phyloP scores from a whole-genome alignment of 306 rosid species.

The Fragaria iinumae region DNA sequence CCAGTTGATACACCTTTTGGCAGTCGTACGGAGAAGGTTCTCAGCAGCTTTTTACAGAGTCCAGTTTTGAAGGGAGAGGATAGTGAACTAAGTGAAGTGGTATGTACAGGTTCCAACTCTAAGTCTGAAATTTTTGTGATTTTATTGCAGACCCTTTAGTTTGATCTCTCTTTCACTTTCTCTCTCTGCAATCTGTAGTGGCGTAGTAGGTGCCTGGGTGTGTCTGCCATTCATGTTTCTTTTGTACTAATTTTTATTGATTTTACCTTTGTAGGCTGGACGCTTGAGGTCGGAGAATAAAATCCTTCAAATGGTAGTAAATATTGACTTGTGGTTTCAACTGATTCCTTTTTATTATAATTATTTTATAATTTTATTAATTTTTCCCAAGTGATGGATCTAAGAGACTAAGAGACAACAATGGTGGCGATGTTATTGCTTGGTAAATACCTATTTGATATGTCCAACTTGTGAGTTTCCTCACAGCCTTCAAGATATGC shows the following conservation, averaged over 20 bases:
- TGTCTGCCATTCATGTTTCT: conserved; percentile 5
- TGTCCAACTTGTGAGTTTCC: background rate
- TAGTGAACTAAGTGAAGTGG: conserved; percentile 46
- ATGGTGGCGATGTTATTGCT: background rate
- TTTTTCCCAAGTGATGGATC: conserved; percentile 1
- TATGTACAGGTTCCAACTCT: conserved; percentile 29
- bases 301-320: conserved; percentile 76
- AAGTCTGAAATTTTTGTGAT: background rate
- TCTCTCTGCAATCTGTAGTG: background rate
- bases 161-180: background rate
- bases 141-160: background rate
- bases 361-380: background rate
- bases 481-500: background rate
- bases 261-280: conserved; percentile 52
- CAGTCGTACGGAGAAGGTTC: conserved; percentile 74
- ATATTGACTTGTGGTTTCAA: background rate
- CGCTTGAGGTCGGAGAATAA: conserved; percentile 58
- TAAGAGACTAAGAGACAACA: background rate
- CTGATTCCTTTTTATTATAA: background rate
- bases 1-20: conserved; percentile 43
- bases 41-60: conserved; percentile 67
- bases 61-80: conserved; percentile 71
- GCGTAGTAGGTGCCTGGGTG: background rate
- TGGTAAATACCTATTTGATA: background rate
- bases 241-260: conserved; percentile 24